Evolutionary conservation across 805 yeast genomes (phyloP), one percentile per base, ranked within the genome.

Genomic region (Candida endomychidarum): DNA sequence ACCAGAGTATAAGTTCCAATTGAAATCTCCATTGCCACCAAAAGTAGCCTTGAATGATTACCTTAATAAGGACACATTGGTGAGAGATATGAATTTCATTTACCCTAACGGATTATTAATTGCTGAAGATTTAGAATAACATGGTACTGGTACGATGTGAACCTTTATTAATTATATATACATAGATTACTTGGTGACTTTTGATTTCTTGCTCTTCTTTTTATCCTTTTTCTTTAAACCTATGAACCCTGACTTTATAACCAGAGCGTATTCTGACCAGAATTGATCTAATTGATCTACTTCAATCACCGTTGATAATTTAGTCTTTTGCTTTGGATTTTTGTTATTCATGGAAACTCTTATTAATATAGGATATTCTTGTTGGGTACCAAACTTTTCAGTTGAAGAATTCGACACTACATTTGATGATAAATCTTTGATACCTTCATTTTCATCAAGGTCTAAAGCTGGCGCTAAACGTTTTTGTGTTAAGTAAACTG

Each of bases 141-240:
- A 34, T n/a, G 17, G 41, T n/a, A 8, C 23, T 19, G 20, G 20
- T 36, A 26, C 29, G 34, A 25, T 25, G 15, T 25, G 28, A n/a
- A n/a, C n/a, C n/a, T n/a, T 10, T 11, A 14, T 25, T 16, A 32
- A 18, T 25, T n/a, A 25, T 27, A 36, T 26, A 30, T 29, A 21
- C 35, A 29, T 20, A 31, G 17, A 3, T 5, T 58, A 55, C 9
- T 81, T 75, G 48, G 14, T 11, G 5, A 39, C 43, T 23, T 43
- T 47, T 48, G 64, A 70, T 57, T 74, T 71, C 67, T 78, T 81
- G 66, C 74, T 76, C 71, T 80, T 81, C 63, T 80, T 81, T 71
- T 86, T 87, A 44, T 85, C 87, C 67, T 86, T 88, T 75, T 83
- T 86, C 56, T 80, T 76, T 59, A 90, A 72, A 1, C 96, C 96